These are phyloP conservation scores for Sedum album DNA, from an alignment of 164 flowering plant genomes.

Conservation along the genomic window DNA sequence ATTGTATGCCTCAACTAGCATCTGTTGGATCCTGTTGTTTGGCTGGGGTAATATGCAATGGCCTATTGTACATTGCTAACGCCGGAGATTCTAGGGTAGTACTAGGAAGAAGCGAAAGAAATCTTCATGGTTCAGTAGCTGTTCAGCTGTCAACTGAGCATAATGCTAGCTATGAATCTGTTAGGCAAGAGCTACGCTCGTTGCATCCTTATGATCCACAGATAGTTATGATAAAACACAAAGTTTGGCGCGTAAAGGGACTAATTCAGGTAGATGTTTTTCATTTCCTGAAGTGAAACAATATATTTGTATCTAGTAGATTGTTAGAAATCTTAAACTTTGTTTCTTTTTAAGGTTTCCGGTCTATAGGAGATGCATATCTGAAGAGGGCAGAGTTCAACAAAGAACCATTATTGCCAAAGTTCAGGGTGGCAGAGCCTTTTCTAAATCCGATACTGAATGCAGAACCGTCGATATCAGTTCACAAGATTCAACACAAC, in stretches of 20 bases:
- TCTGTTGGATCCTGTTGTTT: no score
- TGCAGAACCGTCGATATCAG: no score
- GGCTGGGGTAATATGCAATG: conserved; percentile 40
- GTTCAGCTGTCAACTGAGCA: conserved; percentile 54
- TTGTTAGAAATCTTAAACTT: background rate
- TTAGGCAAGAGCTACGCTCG: no score
- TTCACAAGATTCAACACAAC: no score
- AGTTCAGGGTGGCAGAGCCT: no score
- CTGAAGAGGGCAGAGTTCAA: no score
- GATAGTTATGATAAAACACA: conserved; percentile 46
- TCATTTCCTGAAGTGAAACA: background rate
- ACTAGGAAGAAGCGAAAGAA: conserved; percentile 33
- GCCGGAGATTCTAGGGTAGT: no score
- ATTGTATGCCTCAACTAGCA: conserved; percentile 35
- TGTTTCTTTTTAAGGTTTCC: conserved; percentile 45
- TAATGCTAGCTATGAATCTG: no score
- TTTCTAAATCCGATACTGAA: no score
- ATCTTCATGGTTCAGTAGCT: conserved; percentile 21
- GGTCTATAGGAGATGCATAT: no score
- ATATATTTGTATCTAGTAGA: background rate
- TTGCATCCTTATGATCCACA: conserved; percentile 56
- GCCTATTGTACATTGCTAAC: conserved; percentile 43
- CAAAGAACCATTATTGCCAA: no score
- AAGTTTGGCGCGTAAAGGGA: no score
- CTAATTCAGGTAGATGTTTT: conserved; percentile 46